Conservation (phyloP, 1,284 basidiomycete genomes). For the Malassezia vespertilionis region DNA sequence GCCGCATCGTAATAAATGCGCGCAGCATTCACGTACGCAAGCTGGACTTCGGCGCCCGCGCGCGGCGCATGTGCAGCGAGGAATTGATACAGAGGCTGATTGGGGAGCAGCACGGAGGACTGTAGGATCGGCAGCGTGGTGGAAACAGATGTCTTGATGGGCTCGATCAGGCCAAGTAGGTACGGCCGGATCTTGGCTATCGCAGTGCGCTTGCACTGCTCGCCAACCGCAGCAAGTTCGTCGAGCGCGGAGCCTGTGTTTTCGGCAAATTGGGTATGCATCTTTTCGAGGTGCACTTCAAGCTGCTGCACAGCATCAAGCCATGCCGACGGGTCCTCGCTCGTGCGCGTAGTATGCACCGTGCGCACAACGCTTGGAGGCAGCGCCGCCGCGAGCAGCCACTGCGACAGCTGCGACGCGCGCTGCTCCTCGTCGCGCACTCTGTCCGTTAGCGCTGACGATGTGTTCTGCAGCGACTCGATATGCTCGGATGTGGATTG, state of each 20-base stretch:
- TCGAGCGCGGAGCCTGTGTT: slow-evolving; percentile 51
- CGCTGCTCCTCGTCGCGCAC: slow-evolving; percentile 75
- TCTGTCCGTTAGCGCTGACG: slow-evolving; percentile 77
- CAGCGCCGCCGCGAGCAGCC: slow-evolving; percentile 69
- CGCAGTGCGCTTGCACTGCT: slow-evolving; percentile 59
- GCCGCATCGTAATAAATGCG: slow-evolving; percentile 92
- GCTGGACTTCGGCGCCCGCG: slow-evolving; percentile 77
- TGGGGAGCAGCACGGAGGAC: slow-evolving; percentile 70
- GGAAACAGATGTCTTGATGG: slow-evolving; percentile 69
- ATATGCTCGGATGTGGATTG: slow-evolving; percentile 89
- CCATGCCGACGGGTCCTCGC: slow-evolving; percentile 54
- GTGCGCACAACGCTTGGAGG: slow-evolving; percentile 66
- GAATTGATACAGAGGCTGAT: slow-evolving; percentile 66
- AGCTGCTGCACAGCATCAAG: slow-evolving; percentile 66
- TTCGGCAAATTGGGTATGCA: slow-evolving; percentile 52
- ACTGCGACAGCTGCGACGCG: slow-evolving; percentile 66
- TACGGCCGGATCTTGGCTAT: slow-evolving; percentile 70
- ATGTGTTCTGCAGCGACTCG: slow-evolving; percentile 76
- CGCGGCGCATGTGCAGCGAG: slow-evolving; percentile 68
- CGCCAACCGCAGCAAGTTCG: slow-evolving; percentile 68
- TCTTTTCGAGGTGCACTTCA: slow-evolving; percentile 64
- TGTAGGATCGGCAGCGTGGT: slow-evolving; percentile 90
- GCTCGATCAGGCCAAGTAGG: slow-evolving; percentile 69
- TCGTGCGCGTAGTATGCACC: slow-evolving; percentile 68
- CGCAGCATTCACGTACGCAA: slow-evolving; percentile 71